A percentile compares a stretch with the other conserved stretches of the same genome.
Evolutionary conservation across 2,329 filamentous ascomycete species (phyloP).

Genomic region (Teratosphaeria epicoccoides): DNA sequence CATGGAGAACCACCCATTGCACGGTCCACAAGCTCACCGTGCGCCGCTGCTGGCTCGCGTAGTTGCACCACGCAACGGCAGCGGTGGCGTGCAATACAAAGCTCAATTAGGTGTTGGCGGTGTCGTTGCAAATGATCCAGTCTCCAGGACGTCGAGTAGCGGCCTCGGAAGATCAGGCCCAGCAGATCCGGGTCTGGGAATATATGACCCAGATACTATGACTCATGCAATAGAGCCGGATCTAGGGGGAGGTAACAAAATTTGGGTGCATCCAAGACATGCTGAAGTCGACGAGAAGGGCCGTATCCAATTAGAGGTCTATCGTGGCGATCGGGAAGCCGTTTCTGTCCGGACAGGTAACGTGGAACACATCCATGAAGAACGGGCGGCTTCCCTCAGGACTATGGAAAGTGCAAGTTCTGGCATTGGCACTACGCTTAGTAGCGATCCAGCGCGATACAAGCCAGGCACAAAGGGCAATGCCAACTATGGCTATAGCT

Average conservation of each 20-base stretch:
- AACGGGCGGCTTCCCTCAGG: background rate
- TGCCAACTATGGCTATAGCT: background rate
- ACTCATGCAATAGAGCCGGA: constrained; percentile 31
- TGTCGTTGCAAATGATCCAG: constrained; percentile 31
- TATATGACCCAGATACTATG: constrained; percentile 32
- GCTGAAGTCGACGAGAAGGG: constrained; percentile 37
- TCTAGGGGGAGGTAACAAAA: constrained; percentile 41
- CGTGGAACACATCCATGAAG: constrained; percentile 17
- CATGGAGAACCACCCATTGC: constrained; percentile 30
- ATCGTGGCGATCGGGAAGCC: constrained; percentile 21
- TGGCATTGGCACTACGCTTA: background rate
- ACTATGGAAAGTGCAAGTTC: background rate
- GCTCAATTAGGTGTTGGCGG: constrained; percentile 36
- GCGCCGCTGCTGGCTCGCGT: constrained; percentile 49
- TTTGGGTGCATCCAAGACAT: constrained; percentile 39
- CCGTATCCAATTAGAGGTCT: constrained; percentile 29
- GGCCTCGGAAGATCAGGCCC: background rate
- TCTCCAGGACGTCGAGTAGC: background rate
- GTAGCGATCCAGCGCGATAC: background rate
- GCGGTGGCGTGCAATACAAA: constrained; percentile 22
- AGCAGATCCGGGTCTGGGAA: constrained; percentile 22
- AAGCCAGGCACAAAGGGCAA: background rate
- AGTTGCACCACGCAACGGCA: constrained; percentile 36
- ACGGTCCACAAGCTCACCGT: constrained; percentile 46
- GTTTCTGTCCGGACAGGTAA: constrained; percentile 23